These are phyloP conservation scores for Fusarium drepaniforme DNA, from an alignment of 2,329 filamentous ascomycete genomes.

Conservation along the genomic window DNA sequence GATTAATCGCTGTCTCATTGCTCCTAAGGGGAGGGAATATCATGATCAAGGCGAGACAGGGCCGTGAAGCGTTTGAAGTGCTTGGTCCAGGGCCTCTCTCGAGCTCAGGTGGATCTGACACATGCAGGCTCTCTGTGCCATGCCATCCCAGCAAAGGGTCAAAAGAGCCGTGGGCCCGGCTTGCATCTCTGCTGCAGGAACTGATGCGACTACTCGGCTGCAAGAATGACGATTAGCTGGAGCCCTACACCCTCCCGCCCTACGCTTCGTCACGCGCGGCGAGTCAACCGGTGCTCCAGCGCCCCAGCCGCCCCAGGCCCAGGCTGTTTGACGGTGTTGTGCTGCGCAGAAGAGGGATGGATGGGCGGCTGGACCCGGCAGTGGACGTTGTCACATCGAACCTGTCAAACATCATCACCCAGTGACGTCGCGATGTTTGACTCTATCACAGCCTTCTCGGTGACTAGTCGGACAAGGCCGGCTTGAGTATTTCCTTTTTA, in stretches of 20 bases:
- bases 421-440: constrained; percentile 34
- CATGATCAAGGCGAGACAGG: constrained; percentile 29
- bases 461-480: constrained; percentile 19
- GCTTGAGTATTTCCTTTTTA: constrained; percentile 29
- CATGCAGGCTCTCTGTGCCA: constrained; percentile 34
- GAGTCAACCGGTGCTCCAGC: constrained; percentile 20
- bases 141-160: constrained; percentile 3
- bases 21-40: constrained; percentile 6
- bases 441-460: constrained; percentile 19
- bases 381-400: constrained; percentile 16
- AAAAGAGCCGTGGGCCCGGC: constrained; percentile 11
- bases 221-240: constrained; percentile 29
- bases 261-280: constrained; percentile 28
- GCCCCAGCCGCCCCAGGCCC: constrained; percentile 15
- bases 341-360: constrained; percentile 9
- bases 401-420: constrained; percentile 26
- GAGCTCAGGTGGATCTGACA: constrained; percentile 37
- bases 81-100: constrained; percentile 28
- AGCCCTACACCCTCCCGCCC: constrained; percentile 36
- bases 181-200: constrained; percentile 41
- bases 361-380: constrained; percentile 29
- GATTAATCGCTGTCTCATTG: constrained; percentile 14
- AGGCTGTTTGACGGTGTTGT: constrained; percentile 10
- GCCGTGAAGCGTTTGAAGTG: constrained; percentile 28
- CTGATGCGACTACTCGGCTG: constrained; percentile 31